Percentiles rank a stretch among this genome's conserved stretches.
These are phyloP conservation scores for Boletus sp. DNA, from an alignment of 768 basidiomycete genomes.

Conservation along the genomic window DNA sequence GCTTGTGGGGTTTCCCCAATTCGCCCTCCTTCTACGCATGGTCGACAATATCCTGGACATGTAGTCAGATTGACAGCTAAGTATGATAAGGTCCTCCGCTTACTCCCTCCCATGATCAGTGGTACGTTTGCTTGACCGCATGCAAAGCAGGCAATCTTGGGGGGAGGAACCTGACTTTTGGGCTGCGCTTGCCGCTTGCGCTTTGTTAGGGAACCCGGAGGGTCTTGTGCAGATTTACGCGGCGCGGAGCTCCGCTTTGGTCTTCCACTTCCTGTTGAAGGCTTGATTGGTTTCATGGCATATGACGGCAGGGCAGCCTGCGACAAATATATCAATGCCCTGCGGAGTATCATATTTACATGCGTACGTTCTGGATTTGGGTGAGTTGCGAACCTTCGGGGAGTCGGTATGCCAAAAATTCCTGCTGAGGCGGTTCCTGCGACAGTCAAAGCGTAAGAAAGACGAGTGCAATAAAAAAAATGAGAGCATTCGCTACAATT, in stretches of 20 bases:
- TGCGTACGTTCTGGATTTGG: constrained; percentile 57
- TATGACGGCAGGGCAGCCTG: constrained; percentile 48
- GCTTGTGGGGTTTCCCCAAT: constrained; percentile 32
- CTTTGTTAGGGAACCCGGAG: constrained; percentile 31
- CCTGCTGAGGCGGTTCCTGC: constrained; percentile 43
- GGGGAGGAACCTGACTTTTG: constrained; percentile 35
- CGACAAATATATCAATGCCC: neutral
- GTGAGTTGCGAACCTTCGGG: constrained; percentile 52
- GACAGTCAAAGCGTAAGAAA: neutral
- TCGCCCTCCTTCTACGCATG: constrained; percentile 58
- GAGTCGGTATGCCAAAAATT: constrained; percentile 56
- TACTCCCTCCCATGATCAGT: constrained; percentile 71
- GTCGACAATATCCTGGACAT: constrained; percentile 60
- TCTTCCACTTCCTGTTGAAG: constrained; percentile 38
- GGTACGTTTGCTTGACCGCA: constrained; percentile 71
- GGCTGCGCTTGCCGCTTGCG: constrained; percentile 38
- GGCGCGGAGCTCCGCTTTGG: constrained; percentile 35
- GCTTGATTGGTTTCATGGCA: constrained; percentile 57
- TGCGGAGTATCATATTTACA: neutral
- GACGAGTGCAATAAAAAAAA: neutral
- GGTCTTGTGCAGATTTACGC: constrained; percentile 30
- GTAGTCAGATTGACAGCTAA: neutral
- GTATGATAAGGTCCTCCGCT: constrained; percentile 28
- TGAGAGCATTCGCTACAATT: constrained; percentile 36
- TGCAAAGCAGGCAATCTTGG: constrained; percentile 50